Base-by-base conservation (phyloP, 805 yeast genomes). In the Saccharomycopsis fibuligera region DNA sequence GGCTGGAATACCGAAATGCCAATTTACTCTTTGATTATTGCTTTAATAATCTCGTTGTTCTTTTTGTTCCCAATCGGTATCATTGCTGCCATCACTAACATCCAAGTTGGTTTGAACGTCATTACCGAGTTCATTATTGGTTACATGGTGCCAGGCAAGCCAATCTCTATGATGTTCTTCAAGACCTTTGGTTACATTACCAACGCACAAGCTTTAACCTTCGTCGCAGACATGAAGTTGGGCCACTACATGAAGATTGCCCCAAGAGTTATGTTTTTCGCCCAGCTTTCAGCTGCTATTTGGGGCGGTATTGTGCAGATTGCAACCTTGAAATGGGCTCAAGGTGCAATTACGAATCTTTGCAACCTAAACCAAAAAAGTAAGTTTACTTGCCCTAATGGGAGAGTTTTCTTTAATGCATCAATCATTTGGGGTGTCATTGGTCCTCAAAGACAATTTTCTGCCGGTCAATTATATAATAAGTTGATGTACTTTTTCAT, bases 211-310 rank as follows among this genome's bases (percentile, higher is more conserved):
- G 83, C 84, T 1, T 68, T 76, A 35, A 66, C 69, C 47, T 78
- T 70, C 58, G 66, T 75, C 23, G 66, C 70, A 9, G 82, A 78
- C 56, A 74, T 76, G 69, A 82, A 82, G 57, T 60, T 78, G 60
- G 86, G 77, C 1, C 86, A 81, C 54, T 83, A 83, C 58, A 62
- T 79, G 57, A 79, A 79, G 55, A 65, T 82, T 21, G 78, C 84
- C 0, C 87, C 87, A 2, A 69, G 80, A 53, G 68, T 78, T 0
- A 64, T 81, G 51, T 79, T 83, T 64, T 62, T 71, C 30, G 80
- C 68, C 24, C 80, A 73, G 59, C 57, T 74, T 35, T 49, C 64
- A 2, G 70, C 75, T 6, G 68, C 76, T 12, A 55, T 72, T 19
- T 64, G 75, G 67, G 71, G 74, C 5, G 61, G 68, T 4, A 45